Base-by-base conservation (phyloP, 768 basidiomycete species). In the Agaricus bisporus region DNA sequence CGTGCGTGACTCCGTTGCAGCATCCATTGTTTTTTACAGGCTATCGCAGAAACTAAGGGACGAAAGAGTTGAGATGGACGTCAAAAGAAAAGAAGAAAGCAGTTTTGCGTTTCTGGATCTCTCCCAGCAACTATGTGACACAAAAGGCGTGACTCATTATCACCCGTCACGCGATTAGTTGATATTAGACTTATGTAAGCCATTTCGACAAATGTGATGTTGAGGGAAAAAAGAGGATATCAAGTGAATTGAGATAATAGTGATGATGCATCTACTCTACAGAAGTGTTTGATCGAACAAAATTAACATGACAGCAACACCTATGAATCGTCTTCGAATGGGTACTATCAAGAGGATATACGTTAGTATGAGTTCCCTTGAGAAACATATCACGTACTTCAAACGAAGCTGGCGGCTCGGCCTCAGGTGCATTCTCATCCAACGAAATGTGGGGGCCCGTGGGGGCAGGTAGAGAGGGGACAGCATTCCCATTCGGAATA, bases 351-450 rank as follows among this genome's bases (percentile, higher is more conserved):
- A 22, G 50, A 57, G 48, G 48, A 38, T 26, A 56, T 54, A 53
- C 56, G 48, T 49, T 28, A 60, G 53, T 38, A 46, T 20, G 22
- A 41, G 25, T 39, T 41, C 26, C 48, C 22, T 9, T 41, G 17
- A 53, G 41, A 22, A 48, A 42, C 46, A 54, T 39, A 39, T 12
- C 45, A 72, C 86, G 56, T 61, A 92, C 91, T 83, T 95, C 91
- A 61, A 95, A 95, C 22, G 88, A 66, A 61, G 77, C 79, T 63
- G 93, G 93, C 11, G 84, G 80, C 41, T 82, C 85, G 22, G 81
- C 84, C 62, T 94, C 91, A 8, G 84, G 80, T 15, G 77, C 78
- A 62, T 66, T 77, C 58, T 88, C 87, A 62, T 88, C 85, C 50
- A 91, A 68, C 7, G 86, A 74, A 48, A 89, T 83, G 60, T 88